Base-by-base conservation (phyloP, 2,329 filamentous ascomycete genomes). In the Gnomoniopsis smithogilvyi region DNA sequence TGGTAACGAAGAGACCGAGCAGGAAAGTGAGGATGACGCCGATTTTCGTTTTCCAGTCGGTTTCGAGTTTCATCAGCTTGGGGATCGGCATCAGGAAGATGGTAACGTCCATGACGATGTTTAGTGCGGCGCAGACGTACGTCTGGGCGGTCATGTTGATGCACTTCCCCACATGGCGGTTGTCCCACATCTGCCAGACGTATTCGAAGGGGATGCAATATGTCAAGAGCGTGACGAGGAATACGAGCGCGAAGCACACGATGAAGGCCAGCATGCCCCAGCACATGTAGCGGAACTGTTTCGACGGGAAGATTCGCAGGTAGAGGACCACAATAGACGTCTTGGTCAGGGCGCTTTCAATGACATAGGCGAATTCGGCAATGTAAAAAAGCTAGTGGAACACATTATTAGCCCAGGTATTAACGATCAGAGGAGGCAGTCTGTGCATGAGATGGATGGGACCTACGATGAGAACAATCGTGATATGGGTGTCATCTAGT, bases 1-100 rank as follows among this genome's bases (percentile, higher is more conserved):
- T 64, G 3, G 73, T 58, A 7, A 74, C 67, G 47, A 76, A 74
- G 33, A 71, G 63, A 11, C 74, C 73, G 12, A 76, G 67, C 34
- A 71, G 66, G 64, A 76, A 75, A 68, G 75, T 73, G 62, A 71
- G 38, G n/a, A 69, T 64, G 51, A 73, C 68, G 17, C 66, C 67
- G 6, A 65, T 17, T 49, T 67, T 69, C 34, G 64, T 66, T 46
- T 65, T 67, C 57, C 62, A 50, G 30, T 62, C 61, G 15, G 65
- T 67, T 49, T 73, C 67, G 15, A 76, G 69, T 10, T 62, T 63
- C 24, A 66, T 45, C 8, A 75, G 58, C 6, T 71, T 56, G 1
- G 73, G 74, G 10, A 75, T 63, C 3, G 73, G 74, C 46, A 74
- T 61, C 1, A 68, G 10, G 2, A 76, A 61, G 46, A 75, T 72